A percentile compares a stretch with the other conserved stretches of the same genome.
Evolutionary conservation across 768 basidiomycete genomes (phyloP).

Genomic region (Boletus fagicola): DNA sequence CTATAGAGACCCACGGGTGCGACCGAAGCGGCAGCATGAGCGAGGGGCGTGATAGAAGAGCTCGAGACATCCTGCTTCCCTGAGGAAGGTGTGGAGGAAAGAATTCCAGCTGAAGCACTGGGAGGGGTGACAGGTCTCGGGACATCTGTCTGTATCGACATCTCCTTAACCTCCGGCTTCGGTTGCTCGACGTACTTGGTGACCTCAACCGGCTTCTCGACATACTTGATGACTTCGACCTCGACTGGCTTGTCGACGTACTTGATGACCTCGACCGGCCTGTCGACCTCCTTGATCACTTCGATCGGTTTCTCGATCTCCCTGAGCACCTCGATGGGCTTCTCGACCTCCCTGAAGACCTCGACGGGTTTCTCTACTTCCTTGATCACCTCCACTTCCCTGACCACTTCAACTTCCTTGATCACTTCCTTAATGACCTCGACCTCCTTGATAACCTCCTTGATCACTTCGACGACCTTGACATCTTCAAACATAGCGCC

Average conservation of each 20-base stretch:
- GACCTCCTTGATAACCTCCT: constrained; percentile 32
- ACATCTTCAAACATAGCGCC: constrained; percentile 32
- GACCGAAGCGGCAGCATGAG: constrained; percentile 31
- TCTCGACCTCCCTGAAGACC: constrained; percentile 24
- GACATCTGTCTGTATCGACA: constrained; percentile 77
- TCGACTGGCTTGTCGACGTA: constrained; percentile 26
- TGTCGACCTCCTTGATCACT: constrained; percentile 26
- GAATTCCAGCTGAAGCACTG: constrained; percentile 28
- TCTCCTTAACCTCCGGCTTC: constrained; percentile 69
- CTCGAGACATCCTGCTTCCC: constrained; percentile 27
- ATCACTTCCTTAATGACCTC: constrained; percentile 28
- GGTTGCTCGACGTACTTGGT: constrained; percentile 35
- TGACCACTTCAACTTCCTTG: constrained; percentile 38
- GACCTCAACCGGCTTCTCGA: constrained; percentile 36
- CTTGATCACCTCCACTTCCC: constrained; percentile 29
- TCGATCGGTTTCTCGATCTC: constrained; percentile 23
- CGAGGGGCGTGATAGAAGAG: constrained; percentile 35
- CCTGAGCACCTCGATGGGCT: constrained; percentile 24
- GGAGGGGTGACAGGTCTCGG: constrained; percentile 33
- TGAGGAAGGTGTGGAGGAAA: constrained; percentile 24
- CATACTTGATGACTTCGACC: constrained; percentile 30
- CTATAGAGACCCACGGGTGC: constrained; percentile 49
- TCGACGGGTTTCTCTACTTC: constrained; percentile 18
- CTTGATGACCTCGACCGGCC: constrained; percentile 38
- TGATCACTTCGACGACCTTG: constrained; percentile 31